Percentiles rank a stretch among this genome's conserved stretches.
These are phyloP conservation scores for Bonnemaisonia californica DNA, from an alignment of 31 red algal genomes.

Conservation along the genomic window DNA sequence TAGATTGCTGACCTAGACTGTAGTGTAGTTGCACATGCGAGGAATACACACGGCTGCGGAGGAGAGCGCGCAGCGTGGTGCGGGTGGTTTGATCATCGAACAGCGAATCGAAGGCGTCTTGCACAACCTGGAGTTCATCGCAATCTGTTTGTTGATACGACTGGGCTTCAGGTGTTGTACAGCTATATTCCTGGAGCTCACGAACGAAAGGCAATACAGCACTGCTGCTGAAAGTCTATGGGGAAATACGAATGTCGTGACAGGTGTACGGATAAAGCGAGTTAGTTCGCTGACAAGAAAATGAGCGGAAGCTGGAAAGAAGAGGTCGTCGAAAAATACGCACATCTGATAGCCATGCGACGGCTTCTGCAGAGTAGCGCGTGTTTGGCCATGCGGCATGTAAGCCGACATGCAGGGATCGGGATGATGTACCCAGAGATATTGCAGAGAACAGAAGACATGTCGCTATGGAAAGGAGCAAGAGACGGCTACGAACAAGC, in stretches of 20 bases:
- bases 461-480: no score
- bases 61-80: constrained; percentile 17
- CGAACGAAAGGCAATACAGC: not conserved
- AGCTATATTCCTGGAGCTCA: not conserved
- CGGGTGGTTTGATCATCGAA: not conserved
- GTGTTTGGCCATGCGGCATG: not conserved
- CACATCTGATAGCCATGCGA: not conserved
- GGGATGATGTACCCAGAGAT: no score
- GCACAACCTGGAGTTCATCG: not conserved
- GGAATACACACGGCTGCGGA: constrained; percentile 20
- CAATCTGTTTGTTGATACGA: no score
- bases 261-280: no score
- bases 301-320: no score
- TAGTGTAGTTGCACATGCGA: constrained; percentile 39
- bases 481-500: no score
- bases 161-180: not conserved
- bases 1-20: not conserved
- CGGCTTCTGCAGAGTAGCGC: not conserved
- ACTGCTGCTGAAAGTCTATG: not conserved
- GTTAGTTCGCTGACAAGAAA: no score
- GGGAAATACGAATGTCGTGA: no score
- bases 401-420: not conserved
- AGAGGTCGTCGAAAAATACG: no score
- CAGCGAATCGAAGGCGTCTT: not conserved
- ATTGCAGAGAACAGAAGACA: no score